A percentile compares a stretch with the other conserved stretches of the same genome.
Conservation (phyloP, 305 asterid species). For the Fraxinus ornus region DNA sequence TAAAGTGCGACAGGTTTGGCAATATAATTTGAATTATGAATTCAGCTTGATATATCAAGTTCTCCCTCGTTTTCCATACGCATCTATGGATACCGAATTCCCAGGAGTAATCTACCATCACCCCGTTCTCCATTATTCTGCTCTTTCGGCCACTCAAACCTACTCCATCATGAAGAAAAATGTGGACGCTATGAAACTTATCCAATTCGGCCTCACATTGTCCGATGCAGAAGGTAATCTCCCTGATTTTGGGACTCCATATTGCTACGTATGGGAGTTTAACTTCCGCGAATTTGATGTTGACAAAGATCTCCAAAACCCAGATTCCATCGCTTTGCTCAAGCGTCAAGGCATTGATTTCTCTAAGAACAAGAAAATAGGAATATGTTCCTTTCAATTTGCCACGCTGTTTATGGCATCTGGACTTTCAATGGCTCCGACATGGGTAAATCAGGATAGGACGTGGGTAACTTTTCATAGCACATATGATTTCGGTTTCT, state of each 20-base stretch:
- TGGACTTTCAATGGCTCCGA: background rate
- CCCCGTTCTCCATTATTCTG: background rate
- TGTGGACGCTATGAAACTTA: background rate
- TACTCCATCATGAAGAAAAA: constrained; percentile 16
- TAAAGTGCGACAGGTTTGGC: background rate
- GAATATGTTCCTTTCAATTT: background rate
- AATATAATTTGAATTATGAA: background rate
- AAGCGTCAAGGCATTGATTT: constrained; percentile 18
- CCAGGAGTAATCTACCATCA: background rate
- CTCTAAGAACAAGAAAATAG: constrained; percentile 8
- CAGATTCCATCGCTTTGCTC: background rate
- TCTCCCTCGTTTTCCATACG: background rate
- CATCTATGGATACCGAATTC: constrained; percentile 10
- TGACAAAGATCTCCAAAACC: background rate
- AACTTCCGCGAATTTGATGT: constrained; percentile 19
- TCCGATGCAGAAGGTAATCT: constrained; percentile 5
- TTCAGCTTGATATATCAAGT: background rate
- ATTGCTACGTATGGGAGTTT: constrained; percentile 9
- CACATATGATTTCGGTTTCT: background rate
- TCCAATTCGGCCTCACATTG: background rate
- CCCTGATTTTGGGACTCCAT: background rate
- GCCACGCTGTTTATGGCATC: background rate
- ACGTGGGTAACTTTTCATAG: background rate
- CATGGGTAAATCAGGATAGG: background rate
- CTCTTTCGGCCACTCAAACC: background rate